Base-by-base conservation (phyloP, 441 rosid genomes). In the Eugenia klotzschiana region DNA sequence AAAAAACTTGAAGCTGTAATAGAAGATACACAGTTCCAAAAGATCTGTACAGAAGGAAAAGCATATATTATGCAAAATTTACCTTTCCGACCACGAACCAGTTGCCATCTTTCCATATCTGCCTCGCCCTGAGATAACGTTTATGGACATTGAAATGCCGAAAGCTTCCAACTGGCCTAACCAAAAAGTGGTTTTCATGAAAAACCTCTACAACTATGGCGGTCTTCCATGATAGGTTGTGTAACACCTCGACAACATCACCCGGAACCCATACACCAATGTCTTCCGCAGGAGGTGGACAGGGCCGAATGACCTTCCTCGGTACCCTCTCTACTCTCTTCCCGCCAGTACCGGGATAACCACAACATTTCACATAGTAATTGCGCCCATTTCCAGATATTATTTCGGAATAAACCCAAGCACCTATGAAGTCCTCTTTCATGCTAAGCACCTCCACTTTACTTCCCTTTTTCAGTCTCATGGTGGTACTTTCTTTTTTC, bases 61-160 rank as follows among this genome's bases (percentile, higher is more conserved):
- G 23, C 6, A 64, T 26, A 57, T 16, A 72, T 3, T 7, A 29
- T 53, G n/a, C 15, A 37, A 37, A 33, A 79, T 27, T 86, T 90
- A 93, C 98, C 95, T 94, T 90, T 55, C 92, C 92, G 26, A 90
- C 88, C 29, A 89, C 87, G 85, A 89, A 86, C 96, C 98, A 93
- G 83, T 55, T 60, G 53, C 87, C 93, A 81, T 93, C 90, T 85
- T 90, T 87, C 94, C 96, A 93, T 23, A 90, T 86, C 85, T 88
- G 94, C 22, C 95, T 91, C n/a, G 87, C 88, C 88, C 96, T 92
- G 80, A 93, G 88, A 69, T 91, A 85, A 15, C 37, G 85, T 81
- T 82, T 89, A 81, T 87, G 88, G 85, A 87, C 86, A 81, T 79
- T 81, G 46, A 92, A 86, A 84, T 89, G 93, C 22, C 33, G 85